Evolutionary conservation across 75 land plant genomes (phyloP).

Genomic region (Chamaecyparis obtusa): DNA sequence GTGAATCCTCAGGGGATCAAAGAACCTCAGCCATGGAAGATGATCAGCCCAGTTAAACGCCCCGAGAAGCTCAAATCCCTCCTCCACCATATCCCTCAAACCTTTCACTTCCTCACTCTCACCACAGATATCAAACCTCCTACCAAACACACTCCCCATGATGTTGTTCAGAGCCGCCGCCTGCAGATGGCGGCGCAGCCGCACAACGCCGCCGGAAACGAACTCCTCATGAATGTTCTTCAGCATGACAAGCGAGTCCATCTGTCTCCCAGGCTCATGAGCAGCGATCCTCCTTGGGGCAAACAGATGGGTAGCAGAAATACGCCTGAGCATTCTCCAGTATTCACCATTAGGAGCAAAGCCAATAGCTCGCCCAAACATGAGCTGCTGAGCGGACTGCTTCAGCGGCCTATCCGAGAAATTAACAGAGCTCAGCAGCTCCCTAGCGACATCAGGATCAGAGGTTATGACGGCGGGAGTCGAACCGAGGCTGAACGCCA

Average conservation of each 20-base stretch:
- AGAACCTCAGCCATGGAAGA: slow-evolving; percentile 28
- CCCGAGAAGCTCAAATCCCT: slow-evolving; percentile 78
- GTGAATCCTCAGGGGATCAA: slow-evolving; percentile 56
- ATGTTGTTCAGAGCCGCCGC: slow-evolving; percentile 66
- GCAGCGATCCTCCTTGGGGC: slow-evolving; percentile 56
- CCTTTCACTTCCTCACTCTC: slow-evolving; percentile 17
- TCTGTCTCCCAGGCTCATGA: slow-evolving; percentile 43
- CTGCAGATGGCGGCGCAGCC: slow-evolving; percentile 24
- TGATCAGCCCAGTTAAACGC: slow-evolving; percentile 75
- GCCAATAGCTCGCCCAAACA: slow-evolving; percentile 76
- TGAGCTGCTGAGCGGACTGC: slow-evolving; percentile 61
- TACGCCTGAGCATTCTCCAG: slow-evolving; percentile 63
- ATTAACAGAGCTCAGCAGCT: slow-evolving; percentile 45
- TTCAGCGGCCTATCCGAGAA: slow-evolving; percentile 76
- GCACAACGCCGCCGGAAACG: slow-evolving; percentile 11
- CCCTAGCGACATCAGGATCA: slow-evolving; percentile 40
- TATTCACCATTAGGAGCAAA: slow-evolving; percentile 70
- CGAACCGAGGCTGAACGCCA: slow-evolving; percentile 62
- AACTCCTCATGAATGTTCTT: slow-evolving; percentile 24
- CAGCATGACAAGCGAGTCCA: slow-evolving; percentile 42
- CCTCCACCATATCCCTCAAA: slow-evolving; percentile 51
- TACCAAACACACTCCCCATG: slow-evolving; percentile 75
- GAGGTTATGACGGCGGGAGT: slow-evolving; percentile 46
- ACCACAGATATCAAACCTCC: slow-evolving; percentile 25
- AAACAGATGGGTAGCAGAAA: slow-evolving; percentile 65